Base-by-base conservation (phyloP, 805 yeast genomes). In the Schizosaccharomyces octosporus region DNA sequence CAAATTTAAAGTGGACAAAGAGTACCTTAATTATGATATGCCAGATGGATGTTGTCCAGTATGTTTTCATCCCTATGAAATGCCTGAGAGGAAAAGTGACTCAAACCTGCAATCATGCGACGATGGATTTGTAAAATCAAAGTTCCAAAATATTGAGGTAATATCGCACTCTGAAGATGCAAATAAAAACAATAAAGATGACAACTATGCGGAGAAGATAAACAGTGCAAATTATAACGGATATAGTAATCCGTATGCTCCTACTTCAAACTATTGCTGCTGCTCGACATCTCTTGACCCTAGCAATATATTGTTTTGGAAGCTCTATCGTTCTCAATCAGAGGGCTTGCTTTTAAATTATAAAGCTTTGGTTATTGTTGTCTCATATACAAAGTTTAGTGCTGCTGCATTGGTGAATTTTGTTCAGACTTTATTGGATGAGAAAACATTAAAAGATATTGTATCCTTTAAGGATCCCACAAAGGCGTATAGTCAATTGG, bases 371-470 rank as follows among this genome's bases (percentile, higher is more conserved):
- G 51, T 66, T 31, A 62, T 67, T 61, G 66, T 67, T 11, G 67
- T 69, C n/a, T 68, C 71, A 58, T 70, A 69, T 17, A 67, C 62
- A 62, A 63, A 60, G 41, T 67, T 59, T 58, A 65, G 71, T 7
- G 63, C 66, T 24, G 62, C 62, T 60, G 67, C 70, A 24, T 68
- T 69, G 48, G 65, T 64, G 24, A 69, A 69, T 61, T 70, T 68
- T 61, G 65, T 69, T 45, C 64, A 65, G 9, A 66, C 67, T 42
- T 64, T 71, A 4, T 45, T 65, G 7, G 36, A 51, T 29, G n/a
- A 24, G n/a, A 29, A 17, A 17, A 17, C 31, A 17, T 6, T 51
- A 17, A 41, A 36, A 36, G 60, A 36, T 41, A 29, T 57, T 5
- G 17, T 41, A 21, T 29, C 45, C 24, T 57, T 21, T n/a, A 17